phyloP scores from a whole-genome alignment of 2,329 filamentous ascomycete species.

The Cordyceps cicadae region DNA sequence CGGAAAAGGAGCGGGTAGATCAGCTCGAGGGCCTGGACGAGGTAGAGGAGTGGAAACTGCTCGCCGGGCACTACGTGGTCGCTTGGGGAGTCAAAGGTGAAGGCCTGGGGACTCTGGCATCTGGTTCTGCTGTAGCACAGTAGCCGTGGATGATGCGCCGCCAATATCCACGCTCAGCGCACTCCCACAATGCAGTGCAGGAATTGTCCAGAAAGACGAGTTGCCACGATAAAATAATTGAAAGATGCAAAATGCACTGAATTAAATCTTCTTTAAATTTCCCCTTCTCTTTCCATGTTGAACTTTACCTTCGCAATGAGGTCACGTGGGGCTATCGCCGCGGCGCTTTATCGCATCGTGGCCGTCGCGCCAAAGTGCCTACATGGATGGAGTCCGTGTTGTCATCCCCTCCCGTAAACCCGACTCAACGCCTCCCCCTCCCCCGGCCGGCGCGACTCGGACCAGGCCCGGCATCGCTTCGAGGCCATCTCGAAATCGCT shows the following conservation, averaged over 20 bases:
- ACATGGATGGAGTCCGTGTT: neutral
- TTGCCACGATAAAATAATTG: neutral
- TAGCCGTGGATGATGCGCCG: neutral
- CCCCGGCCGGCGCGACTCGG: neutral
- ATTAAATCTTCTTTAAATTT: neutral
- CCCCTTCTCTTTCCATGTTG: neutral
- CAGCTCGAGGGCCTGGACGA: slow-evolving; percentile 83
- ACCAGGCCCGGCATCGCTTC: neutral
- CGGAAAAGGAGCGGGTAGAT: slow-evolving; percentile 74
- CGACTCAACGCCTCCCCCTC: neutral
- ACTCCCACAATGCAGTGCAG: neutral
- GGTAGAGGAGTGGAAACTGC: slow-evolving; percentile 83
- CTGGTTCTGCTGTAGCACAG: neutral
- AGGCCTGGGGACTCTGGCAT: slow-evolving; percentile 20
- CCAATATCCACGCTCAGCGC: too few species aligned
- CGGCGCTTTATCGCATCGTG: neutral
- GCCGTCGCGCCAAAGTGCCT: neutral
- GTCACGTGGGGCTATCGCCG: slow-evolving; percentile 2
- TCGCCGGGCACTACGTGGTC: slow-evolving; percentile 84
- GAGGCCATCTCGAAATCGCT: neutral
- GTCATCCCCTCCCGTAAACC: neutral
- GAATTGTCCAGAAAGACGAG: neutral
- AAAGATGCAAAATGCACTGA: neutral
- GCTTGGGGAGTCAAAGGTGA: slow-evolving; percentile 73
- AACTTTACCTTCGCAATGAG: neutral